Percentiles rank a stretch among this genome's conserved stretches.
Evolutionary conservation across 225 moss, liverwort and hornwort species (phyloP).

Genomic region (Rhytidiadelphus loreus): DNA sequence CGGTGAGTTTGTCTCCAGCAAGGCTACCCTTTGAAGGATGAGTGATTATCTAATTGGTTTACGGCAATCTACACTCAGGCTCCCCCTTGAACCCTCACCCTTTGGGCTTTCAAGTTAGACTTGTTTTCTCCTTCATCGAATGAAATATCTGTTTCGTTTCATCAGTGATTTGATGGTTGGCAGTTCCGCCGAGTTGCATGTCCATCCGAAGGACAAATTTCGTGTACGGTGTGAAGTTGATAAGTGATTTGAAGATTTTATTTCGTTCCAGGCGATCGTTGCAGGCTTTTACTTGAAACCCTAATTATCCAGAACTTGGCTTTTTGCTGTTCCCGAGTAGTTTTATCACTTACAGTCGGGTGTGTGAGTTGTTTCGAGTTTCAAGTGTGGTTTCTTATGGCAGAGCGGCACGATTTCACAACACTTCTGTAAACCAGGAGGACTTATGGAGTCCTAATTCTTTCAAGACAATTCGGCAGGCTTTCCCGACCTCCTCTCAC

Average conservation of each 20-base stretch:
- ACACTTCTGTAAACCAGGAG: not conserved
- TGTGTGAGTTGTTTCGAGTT: not conserved
- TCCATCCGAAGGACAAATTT: too few relatives aligned
- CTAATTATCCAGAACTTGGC: too few relatives aligned
- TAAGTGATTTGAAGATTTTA: not conserved
- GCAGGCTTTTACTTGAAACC: not conserved
- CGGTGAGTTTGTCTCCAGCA: too few relatives aligned
- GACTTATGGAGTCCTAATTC: not conserved
- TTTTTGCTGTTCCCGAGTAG: not conserved
- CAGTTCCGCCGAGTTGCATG: not conserved
- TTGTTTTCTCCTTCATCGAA: too few relatives aligned
- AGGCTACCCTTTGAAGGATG: too few relatives aligned
- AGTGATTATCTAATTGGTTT: too few relatives aligned
- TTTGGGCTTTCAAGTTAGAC: too few relatives aligned
- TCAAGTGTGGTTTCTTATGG: not conserved
- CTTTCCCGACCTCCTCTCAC: not conserved
- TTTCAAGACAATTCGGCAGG: not conserved
- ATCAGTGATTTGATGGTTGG: not conserved
- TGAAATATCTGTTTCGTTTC: too few relatives aligned
- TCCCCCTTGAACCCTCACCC: too few relatives aligned
- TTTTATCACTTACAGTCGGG: not conserved
- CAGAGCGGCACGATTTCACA: not conserved
- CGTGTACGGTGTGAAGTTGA: not conserved
- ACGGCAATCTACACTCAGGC: too few relatives aligned
- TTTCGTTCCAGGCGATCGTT: not conserved